Base-by-base conservation (phyloP, 495 filamentous ascomycete genomes). In the Platismatia glauca region DNA sequence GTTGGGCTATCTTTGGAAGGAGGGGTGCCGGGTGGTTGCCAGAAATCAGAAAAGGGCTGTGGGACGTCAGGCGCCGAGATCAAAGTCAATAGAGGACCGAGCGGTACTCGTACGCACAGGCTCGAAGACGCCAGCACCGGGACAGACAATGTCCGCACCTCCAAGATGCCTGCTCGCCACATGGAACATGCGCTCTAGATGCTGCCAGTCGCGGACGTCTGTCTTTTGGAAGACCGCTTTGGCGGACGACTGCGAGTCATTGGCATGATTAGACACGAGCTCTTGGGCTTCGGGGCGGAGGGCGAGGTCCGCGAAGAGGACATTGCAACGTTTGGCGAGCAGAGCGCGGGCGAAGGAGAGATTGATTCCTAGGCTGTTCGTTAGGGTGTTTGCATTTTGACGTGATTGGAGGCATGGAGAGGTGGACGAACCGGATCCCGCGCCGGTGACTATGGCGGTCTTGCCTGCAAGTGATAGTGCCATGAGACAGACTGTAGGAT, bases 391-490 rank as follows among this genome's bases (percentile, higher is more conserved):
- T n/a, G n/a, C n/a, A n/a, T n/a, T n/a, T n/a, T 33, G 48, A 16
- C n/a, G 50, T 13, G 7, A 13, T 60, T 27, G n/a, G n/a, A n/a
- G n/a, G n/a, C n/a, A n/a, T n/a, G n/a, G n/a, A n/a, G n/a, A n/a
- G n/a, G n/a, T n/a, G n/a, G n/a, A n/a, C n/a, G n/a, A n/a, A 85
- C 86, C 86, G 59, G 86, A 89, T 60, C 86, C 86, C 46, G 84
- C 86, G 9, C 86, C 86, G 34, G 86, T 89, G 27, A 89, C 74
- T 60, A 89, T 84, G n/a, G 86, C 86, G 44, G 78, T 79, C 73
- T 83, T 85, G 55, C 84, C 85, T 58, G 78, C 61, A 15, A 88
- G 79, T 16, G 78, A 76, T 60, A 81, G 58, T 18, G 77, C 66
- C 70, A 70, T 70, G n/a, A n/a, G 22, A 4, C 35, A 4, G 24